These are phyloP conservation scores for Solanum pinnatisectum DNA, from an alignment of 257 asterid species.

Conservation along the genomic window DNA sequence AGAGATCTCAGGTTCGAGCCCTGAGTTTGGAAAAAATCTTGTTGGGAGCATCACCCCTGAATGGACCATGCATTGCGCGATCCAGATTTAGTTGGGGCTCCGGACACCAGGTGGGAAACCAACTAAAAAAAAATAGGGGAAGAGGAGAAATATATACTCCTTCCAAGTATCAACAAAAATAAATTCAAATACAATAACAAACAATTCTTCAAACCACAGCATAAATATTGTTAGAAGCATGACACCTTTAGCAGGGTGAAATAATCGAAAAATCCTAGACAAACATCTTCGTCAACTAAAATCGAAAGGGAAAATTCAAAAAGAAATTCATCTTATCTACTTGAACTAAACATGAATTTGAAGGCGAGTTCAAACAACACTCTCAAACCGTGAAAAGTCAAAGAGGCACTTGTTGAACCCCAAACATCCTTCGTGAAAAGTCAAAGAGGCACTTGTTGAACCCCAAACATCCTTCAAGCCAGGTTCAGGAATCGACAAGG, in stretches of 20 bases:
- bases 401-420: neutral
- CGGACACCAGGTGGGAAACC: too few species aligned
- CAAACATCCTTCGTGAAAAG: neutral
- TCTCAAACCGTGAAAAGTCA: neutral
- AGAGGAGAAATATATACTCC: neutral
- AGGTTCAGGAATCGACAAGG: neutral
- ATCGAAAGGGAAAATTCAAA: neutral
- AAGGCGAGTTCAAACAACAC: neutral
- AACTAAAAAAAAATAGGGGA: too few species aligned
- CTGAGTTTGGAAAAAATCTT: too few species aligned
- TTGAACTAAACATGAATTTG: neutral
- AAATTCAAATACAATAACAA: neutral
- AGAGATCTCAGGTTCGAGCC: too few species aligned
- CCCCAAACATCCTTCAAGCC: neutral
- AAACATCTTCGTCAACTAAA: neutral
- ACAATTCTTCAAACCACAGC: neutral
- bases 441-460: neutral
- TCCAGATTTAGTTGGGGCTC: too few species aligned
- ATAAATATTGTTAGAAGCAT: neutral
- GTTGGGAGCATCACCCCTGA: too few species aligned
- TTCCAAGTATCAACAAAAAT: neutral
- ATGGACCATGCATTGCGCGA: too few species aligned
- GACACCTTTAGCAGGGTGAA: neutral
- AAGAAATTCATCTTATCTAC: neutral
- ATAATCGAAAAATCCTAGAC: neutral